Base-by-base conservation (phyloP, 2,329 filamentous ascomycete species). In the Fonsecaea multimorphosa region DNA sequence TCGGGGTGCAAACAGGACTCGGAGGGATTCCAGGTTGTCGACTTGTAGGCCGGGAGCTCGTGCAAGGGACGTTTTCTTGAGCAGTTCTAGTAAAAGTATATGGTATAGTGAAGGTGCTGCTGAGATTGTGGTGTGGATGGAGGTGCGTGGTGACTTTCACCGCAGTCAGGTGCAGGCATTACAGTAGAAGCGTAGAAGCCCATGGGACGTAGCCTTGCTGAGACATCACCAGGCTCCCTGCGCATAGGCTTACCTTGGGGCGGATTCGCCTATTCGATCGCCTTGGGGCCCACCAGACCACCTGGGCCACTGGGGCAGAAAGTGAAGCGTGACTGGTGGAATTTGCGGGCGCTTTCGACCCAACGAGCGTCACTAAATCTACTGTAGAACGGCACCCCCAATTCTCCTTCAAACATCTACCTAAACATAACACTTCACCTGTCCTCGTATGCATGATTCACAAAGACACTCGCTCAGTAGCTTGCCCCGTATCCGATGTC, bases 1-100 rank as follows among this genome's bases (percentile, higher is more conserved):
- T 31, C 51, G 58, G 58, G 55, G 32, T 63, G 67, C 51, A 67
- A 65, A 67, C 56, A 69, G 53, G 63, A 59, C 65, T 65, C 67
- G 62, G 46, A 69, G 36, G 63, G 65, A 40, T 60, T 69, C 67
- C 67, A 67, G 67, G 44, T 38, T 62, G 58, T 16, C 49, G 29
- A 46, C 29, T 29, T 27, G 32, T 38, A 24, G 44, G 44, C 44
- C 2, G 58, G 31, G 31, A 52, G 29, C 22, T 32, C 19, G 44
- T 38, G 16, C 51, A 34, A 31, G 32, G 12, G 14, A 27, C n/a
- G 44, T 12, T 32, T 51, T 52, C 51, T 38, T 19, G 19, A 27
- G 19, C 38, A 22, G 3, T 44, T 19, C 36, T 34, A 58, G 34
- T 3, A 31, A 44, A 27, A 58, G 56, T 44, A 58, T 31, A 29